Evolutionary conservation across 2,329 filamentous ascomycete genomes (phyloP).

Genomic region (Pseudophaeomoniella oleicola): DNA sequence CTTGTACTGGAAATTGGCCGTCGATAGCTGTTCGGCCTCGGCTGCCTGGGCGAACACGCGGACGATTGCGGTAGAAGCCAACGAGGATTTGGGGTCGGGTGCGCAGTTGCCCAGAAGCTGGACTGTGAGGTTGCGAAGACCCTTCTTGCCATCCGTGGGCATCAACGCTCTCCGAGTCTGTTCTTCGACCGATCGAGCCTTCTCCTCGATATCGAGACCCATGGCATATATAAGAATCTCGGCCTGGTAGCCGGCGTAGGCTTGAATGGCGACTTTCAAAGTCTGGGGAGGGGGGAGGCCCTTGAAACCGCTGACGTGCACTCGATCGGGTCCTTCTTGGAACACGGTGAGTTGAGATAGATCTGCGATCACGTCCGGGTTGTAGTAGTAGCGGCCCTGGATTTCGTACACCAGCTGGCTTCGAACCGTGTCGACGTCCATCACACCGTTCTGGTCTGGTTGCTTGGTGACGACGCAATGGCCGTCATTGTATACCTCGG

Average conservation of each 20-base stretch:
- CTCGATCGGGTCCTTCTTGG: slow-evolving; percentile 33
- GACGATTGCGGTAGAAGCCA: slow-evolving; percentile 26
- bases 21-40: slow-evolving; percentile 19
- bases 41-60: slow-evolving; percentile 31
- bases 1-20: slow-evolving; percentile 19
- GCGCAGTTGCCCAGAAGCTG: slow-evolving; percentile 15
- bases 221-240: slow-evolving; percentile 30
- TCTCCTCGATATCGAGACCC: slow-evolving; percentile 29
- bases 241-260: slow-evolving; percentile 31
- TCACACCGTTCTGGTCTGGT: slow-evolving; percentile 22
- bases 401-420: slow-evolving; percentile 41
- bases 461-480: slow-evolving; percentile 30
- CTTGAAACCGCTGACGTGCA: slow-evolving; percentile 29
- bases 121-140: slow-evolving; percentile 17
- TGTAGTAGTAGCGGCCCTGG: slow-evolving; percentile 42
- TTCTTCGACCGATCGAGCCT: slow-evolving; percentile 30
- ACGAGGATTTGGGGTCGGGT: slow-evolving; percentile 23
- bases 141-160: slow-evolving; percentile 18
- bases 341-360: slow-evolving; percentile 37
- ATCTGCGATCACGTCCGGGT: slow-evolving; percentile 41
- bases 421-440: slow-evolving; percentile 35
- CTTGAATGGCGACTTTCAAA: slow-evolving; percentile 35
- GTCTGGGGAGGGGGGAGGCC: slow-evolving; percentile 32
- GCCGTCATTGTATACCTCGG: slow-evolving; percentile 26
- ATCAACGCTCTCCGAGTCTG: slow-evolving; percentile 26